A percentile compares a stretch with the other conserved stretches of the same genome.
Evolutionary conservation across 495 filamentous ascomycete genomes (phyloP).

Genomic region (Cercophora scortea): DNA sequence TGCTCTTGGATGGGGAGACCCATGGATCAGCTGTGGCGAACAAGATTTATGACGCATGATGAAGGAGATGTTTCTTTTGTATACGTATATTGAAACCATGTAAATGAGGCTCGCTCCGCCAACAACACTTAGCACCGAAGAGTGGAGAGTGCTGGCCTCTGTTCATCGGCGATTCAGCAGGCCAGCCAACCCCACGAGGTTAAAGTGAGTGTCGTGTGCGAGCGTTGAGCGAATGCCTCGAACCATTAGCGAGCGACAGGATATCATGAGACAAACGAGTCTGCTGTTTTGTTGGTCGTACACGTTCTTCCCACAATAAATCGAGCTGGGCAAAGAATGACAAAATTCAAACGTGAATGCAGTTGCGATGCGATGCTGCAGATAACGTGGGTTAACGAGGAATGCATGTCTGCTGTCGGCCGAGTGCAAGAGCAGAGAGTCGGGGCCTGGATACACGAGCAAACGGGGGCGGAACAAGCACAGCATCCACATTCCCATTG

Average conservation of each 20-base stretch:
- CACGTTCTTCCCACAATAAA: neutral
- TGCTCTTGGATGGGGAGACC: no score
- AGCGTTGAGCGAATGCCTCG: conserved; percentile 49
- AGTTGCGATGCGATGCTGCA: no score
- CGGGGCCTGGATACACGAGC: no score
- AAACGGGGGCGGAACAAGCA: no score
- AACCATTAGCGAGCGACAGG: conserved; percentile 17
- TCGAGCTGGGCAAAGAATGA: no score
- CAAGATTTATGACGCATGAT: conserved; percentile 18
- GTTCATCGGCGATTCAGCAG: conserved; percentile 1
- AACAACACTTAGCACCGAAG: conserved; percentile 51
- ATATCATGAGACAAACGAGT: conserved; percentile 2
- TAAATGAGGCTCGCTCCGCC: conserved; percentile 47
- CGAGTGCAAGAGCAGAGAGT: no score
- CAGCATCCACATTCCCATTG: no score
- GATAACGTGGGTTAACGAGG: no score
- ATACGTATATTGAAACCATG: conserved; percentile 36
- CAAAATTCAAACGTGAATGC: no score
- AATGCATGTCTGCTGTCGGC: no score
- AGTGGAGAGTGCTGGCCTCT: conserved; percentile 31
- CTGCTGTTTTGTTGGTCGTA: neutral
- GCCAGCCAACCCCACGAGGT: conserved; percentile 43
- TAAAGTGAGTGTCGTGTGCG: conserved; percentile 51
- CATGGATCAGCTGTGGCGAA: conserved; percentile 3
- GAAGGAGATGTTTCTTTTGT: conserved; percentile 30